Base-by-base conservation (phyloP, 108 stramenopile species). In the Pelagomonas calceolata region DNA sequence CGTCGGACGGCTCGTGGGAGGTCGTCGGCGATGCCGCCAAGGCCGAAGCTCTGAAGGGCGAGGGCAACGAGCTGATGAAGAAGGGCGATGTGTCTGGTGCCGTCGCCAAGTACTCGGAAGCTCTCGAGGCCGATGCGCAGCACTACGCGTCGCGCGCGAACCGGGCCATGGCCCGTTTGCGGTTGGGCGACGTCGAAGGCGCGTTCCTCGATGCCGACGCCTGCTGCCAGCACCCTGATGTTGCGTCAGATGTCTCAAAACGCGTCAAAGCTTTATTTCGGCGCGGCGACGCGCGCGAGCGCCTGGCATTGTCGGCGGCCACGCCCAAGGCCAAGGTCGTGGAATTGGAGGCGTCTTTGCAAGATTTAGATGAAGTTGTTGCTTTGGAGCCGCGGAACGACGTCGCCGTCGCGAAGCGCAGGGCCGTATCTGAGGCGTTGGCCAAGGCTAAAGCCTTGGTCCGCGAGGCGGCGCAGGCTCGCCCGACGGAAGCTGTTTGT, bases 1-100 rank as follows among this genome's bases (percentile, higher is more conserved):
- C 51, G 51, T 60, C 51, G 51, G 0, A 16, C 21, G 26, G 21
- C 21, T 60, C 51, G 21, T 60, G 51, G 51, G 51, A 60, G 51
- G 51, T 9, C 51, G 7, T 60, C 26, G 51, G 21, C 51, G 1
- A 16, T 4, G 0, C 51, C 21, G 51, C 51, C 21, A 12, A 43
- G 9, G 51, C 44, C 15, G 69, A 70, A 15, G 1, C 0, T 33
- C 34, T 46, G 7, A 70, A 70, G 39, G 39, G 0, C 21, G 17
- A 46, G 29, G 75, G 75, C 16, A 70, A 75, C 70, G 75, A 63
- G 65, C 63, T 70, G n/a, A 70, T 75, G 63, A 4, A 36, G 63
- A 30, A 17, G 67, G 60, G 43, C 32, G 70, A 75, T 16, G 3
- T 60, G 21, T 4, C 51, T 1, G 51, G 21, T 3, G 68, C 69